Base-by-base conservation (phyloP, 1,284 basidiomycete species). In the Ceratobasidium sp. region DNA sequence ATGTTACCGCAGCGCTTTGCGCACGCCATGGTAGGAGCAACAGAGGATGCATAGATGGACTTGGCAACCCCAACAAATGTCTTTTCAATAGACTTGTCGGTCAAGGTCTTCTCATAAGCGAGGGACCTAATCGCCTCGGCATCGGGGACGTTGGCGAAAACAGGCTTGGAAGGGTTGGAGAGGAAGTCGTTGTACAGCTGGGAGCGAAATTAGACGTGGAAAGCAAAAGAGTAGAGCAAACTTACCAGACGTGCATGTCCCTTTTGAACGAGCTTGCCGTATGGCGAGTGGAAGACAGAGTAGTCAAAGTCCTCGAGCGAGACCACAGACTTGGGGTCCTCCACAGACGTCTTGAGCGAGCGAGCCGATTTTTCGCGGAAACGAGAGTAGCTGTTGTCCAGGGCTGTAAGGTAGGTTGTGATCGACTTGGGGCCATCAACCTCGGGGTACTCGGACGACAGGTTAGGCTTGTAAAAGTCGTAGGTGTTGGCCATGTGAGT, bases 191-290 rank as follows among this genome's bases (percentile, higher is more conserved):
- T 95, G 87, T 89, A 97, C 79, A 92, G 81, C 83, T 84, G 73
- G 5, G 71, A 63, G 37, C 39, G 37, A 5, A 58, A 29, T 54
- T 63, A 74, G 16, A 75, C 34, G 22, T 16, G 48, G 43, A 19
- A 9, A 29, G 51, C 16, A 6, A 13, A 16, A 31, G 24, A 77
- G 51, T 11, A 16, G 27, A 31, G 48, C 27, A 56, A 34, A 76
- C 83, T 75, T 74, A 85, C 84, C 80, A 98, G 84, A 76, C 97
- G 93, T n/a, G 93, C 96, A 82, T 96, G 92, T 56, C 94, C 96
- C 86, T 98, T 99, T 83, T 98, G 94, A 62, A 98, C 96, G 82
- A 98, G 94, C 86, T 99, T 99, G 84, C 96, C 95, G 84, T 98
- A 99, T 0, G 97, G 97, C 78, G 88, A 90, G 87, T 98, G 95